Base-by-base conservation (phyloP, 345 rosid species). In the Anacardium occidentale region DNA sequence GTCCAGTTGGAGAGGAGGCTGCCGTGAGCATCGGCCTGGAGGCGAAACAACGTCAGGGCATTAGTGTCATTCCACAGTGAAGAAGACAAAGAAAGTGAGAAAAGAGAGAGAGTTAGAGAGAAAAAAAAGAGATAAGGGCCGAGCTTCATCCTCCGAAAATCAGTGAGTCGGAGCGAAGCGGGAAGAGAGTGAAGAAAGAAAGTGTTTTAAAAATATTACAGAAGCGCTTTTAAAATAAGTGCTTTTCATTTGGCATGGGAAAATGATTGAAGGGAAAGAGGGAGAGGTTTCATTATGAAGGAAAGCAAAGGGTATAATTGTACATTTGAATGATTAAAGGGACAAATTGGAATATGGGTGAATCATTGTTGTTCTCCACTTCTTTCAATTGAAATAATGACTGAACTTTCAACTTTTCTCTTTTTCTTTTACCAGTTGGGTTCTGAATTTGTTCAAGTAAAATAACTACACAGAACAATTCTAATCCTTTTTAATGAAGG, bases 341-440 rank as follows among this genome's bases (percentile, higher is more conserved):
- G 68, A 11, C 0, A n/a, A 37, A 56, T 24, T 18, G 15, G 64
- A 17, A 57, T 66, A 75, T 62, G 72, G 79, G 72, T 53, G 74
- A 77, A 93, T 93, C 81, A 93, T 93, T 88, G 96, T 62, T 87
- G 93, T 85, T 83, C 82, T 85, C 91, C 91, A 83, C 85, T 81
- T 79, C 64, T 68, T 44, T 37, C 42, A 21, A 34, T 74, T 57
- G 21, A 51, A n/a, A n/a, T n/a, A n/a, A n/a, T n/a, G n/a, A n/a
- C n/a, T n/a, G n/a, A n/a, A n/a, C 24, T 54, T 15, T 45, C 22
- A 18, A 25, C 72, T 52, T 51, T 74, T 32, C 20, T 26, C 14
- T 44, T 47, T 57, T 25, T 56, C 4, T 11, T 40, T 71, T 0
- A 61, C 62, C 51, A 20, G 50, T 52, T 50, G 57, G 48, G 18